Evolutionary conservation across 768 basidiomycete genomes (phyloP).

Genomic region (Suillus paluster): DNA sequence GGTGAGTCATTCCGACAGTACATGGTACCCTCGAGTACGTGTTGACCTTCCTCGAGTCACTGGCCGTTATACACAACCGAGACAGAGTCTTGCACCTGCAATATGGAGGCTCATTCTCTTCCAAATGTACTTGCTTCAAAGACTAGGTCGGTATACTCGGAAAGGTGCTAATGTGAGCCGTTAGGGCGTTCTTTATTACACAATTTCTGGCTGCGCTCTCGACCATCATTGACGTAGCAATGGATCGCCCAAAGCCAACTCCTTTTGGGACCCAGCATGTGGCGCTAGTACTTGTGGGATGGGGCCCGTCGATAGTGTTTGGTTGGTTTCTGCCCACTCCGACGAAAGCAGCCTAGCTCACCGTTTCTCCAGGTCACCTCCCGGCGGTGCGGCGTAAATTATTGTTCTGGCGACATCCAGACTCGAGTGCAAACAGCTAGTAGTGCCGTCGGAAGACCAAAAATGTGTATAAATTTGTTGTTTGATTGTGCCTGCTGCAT

Average conservation of each 20-base stretch:
- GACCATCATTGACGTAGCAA: conserved; percentile 54
- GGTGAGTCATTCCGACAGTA: neutral
- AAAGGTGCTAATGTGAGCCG: conserved; percentile 11
- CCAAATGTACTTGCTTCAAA: conserved; percentile 45
- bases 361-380: conserved; percentile 37
- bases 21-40: neutral
- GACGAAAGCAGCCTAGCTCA: conserved; percentile 2
- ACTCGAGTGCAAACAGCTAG: neutral
- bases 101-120: conserved; percentile 60
- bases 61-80: neutral
- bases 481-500: neutral
- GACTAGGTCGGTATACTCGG: conserved; percentile 17
- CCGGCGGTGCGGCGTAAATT: conserved; percentile 43
- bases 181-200: conserved; percentile 47
- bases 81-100: conserved; percentile 40
- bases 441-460: neutral
- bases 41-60: neutral
- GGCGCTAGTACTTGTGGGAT: conserved; percentile 59
- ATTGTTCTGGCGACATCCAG: conserved; percentile 35
- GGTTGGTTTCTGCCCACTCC: conserved; percentile 38
- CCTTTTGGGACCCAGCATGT: conserved; percentile 71
- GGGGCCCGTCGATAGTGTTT: conserved; percentile 62
- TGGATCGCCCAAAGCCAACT: conserved; percentile 41
- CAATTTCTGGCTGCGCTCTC: conserved; percentile 55
- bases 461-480: neutral